phyloP scores from a whole-genome alignment of 1,284 basidiomycete genomes.

The Mycosarcoma maydis region DNA sequence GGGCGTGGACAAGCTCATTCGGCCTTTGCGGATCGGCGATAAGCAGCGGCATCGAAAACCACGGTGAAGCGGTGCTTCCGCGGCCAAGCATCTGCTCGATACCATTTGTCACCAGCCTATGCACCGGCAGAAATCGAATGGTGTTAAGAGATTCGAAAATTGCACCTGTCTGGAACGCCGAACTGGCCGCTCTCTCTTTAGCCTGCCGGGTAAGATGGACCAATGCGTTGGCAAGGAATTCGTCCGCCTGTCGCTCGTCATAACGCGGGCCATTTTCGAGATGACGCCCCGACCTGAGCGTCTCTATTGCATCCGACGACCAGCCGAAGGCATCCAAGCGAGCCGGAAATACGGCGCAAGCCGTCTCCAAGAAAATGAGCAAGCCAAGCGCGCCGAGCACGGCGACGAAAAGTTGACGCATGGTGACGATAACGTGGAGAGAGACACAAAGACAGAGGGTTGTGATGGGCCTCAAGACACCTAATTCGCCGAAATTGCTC shows the following conservation, averaged over 20 bases:
- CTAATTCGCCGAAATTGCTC: too few species aligned
- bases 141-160: not conserved
- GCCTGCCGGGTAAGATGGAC: not conserved
- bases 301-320: not conserved
- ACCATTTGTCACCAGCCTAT: not conserved
- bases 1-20: not conserved
- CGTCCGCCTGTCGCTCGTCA: conserved; percentile 4
- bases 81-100: not conserved
- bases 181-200: too few species aligned
- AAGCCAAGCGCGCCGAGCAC: not conserved
- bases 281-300: not conserved
- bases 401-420: not conserved
- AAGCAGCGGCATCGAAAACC: conserved; percentile 6
- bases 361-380: not conserved
- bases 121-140: not conserved
- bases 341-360: not conserved
- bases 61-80: not conserved
- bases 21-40: not conserved
- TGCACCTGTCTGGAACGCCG: not conserved
- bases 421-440: too few species aligned
- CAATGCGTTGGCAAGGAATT: conserved; percentile 11
- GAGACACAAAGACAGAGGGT: too few species aligned
- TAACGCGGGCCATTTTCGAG: not conserved
- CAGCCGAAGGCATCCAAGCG: not conserved
- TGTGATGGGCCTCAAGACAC: too few species aligned